These are phyloP conservation scores for Funneliformis caledonium DNA, from an alignment of 371 early-diverging fungal genomes.

Conservation along the genomic window DNA sequence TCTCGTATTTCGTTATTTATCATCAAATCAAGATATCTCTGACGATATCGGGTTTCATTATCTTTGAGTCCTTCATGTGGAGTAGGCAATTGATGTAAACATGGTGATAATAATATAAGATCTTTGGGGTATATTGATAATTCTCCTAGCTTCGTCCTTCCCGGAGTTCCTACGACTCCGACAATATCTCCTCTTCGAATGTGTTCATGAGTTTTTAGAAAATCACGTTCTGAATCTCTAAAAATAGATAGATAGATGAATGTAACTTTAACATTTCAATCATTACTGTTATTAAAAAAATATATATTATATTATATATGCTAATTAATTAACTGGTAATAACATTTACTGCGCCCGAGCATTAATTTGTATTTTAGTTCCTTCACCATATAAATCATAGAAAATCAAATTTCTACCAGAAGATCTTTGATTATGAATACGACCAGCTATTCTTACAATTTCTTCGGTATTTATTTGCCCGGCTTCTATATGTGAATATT, in stretches of 20 bases:
- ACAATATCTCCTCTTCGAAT: conserved; percentile 98
- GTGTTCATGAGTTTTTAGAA: conserved; percentile 76
- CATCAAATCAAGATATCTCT: conserved; percentile 96
- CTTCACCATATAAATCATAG: conserved; percentile 95
- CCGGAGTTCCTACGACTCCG: conserved; percentile 72
- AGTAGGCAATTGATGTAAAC: conserved; percentile 85
- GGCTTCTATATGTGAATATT: conserved; percentile 72
- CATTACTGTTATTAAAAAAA: neutral
- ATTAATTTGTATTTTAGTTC: conserved; percentile 94
- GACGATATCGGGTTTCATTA: conserved; percentile 71
- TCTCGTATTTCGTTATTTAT: conserved; percentile 93
- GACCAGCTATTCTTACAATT: conserved; percentile 80
- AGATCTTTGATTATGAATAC: conserved; percentile 88
- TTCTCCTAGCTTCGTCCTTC: conserved; percentile 75
- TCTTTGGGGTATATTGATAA: conserved; percentile 94
- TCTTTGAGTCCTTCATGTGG: conserved; percentile 63
- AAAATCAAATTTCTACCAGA: conserved; percentile 91
- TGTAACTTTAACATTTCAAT: neutral
- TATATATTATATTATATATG: neutral
- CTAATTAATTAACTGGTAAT: neutral
- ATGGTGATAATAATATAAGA: conserved; percentile 82
- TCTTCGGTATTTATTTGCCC: conserved; percentile 77
- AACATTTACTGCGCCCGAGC: conserved; percentile 68
- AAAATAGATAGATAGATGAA: neutral
- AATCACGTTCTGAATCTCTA: conserved; percentile 76